Base-by-base conservation (phyloP, 805 yeast genomes). In the Candida sakaeoensis region DNA sequence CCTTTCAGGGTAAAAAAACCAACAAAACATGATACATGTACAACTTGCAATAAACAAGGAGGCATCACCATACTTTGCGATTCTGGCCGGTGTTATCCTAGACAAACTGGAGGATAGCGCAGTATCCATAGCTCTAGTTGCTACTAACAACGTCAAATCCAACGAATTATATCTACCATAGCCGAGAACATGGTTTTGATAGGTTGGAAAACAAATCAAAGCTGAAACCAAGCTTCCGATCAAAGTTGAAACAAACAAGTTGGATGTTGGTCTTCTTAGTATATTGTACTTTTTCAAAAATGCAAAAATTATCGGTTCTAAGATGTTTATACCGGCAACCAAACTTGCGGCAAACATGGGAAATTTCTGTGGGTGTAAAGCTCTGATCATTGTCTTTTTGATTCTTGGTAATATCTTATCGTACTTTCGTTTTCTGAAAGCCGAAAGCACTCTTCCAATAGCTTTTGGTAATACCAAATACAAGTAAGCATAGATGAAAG, bases 1-100 rank as follows among this genome's bases (percentile, higher is more conserved):
- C 19, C 52, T 45, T 8, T 60, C 57, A 2, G 75, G 76, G 37
- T 55, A 42, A 53, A 46, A 65, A 41, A 65, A 65, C 70, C 70
- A 65, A 10, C 61, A 45, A 41, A 44, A 59, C 71, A 65, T 65
- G 36, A 65, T 63, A 15, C 57, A 50, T n/a, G 55, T 40, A 37
- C 63, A 50, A 12, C 65, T 55, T 0, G 45, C 52, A 14, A 55
- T 51, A 34, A 64, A 65, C 12, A 64, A 46, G 2, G 45, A 37
- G 0, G 58, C 63, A 46, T 65, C 71, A 2, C 62, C 63, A 16
- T 39, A 44, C 8, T 40, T 38, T 2, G 35, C 26, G 14, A 40
- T 19, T 21, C 53, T 46, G 0, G 13, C 14, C 21, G 66, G 54
- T 10, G 49, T 35, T 13, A 61, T 49, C 8, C 54, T 45, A 15